Evolutionary conservation across 1,284 basidiomycete species (phyloP).

Genomic region (Ceratobasidium sp.): DNA sequence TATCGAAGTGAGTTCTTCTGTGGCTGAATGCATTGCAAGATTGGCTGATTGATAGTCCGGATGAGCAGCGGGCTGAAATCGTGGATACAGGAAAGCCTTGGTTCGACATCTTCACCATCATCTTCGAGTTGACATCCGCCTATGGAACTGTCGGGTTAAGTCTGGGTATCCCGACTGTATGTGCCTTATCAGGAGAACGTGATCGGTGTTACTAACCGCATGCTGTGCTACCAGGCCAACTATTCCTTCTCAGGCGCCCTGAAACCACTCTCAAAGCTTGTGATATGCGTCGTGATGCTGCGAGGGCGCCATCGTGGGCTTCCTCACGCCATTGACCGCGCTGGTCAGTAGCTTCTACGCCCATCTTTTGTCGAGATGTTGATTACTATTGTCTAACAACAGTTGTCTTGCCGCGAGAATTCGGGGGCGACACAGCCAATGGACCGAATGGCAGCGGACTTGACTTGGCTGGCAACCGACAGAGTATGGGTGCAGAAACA

Average conservation of each 20-base stretch:
- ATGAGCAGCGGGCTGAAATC: slow-evolving; percentile 65
- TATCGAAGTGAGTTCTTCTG: slow-evolving; percentile 70
- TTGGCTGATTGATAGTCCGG: slow-evolving; percentile 3
- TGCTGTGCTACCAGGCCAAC: slow-evolving; percentile 62
- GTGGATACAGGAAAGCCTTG: slow-evolving; percentile 63
- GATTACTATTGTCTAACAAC: slow-evolving; percentile 2
- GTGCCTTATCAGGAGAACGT: slow-evolving; percentile 45
- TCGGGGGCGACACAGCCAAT: not conserved
- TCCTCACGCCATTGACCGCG: slow-evolving; percentile 52
- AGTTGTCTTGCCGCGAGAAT: slow-evolving; percentile 40
- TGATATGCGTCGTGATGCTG: slow-evolving; percentile 88
- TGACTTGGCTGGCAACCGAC: slow-evolving; percentile 13
- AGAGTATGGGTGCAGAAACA: slow-evolving; percentile 14
- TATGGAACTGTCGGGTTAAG: slow-evolving; percentile 93
- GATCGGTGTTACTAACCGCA: not conserved
- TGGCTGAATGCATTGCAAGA: slow-evolving; percentile 9
- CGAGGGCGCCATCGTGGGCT: slow-evolving; percentile 89
- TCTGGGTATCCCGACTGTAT: slow-evolving; percentile 61
- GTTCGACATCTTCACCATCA: slow-evolving; percentile 83
- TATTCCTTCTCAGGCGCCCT: slow-evolving; percentile 86
- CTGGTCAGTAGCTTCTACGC: slow-evolving; percentile 22
- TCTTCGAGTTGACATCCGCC: slow-evolving; percentile 89
- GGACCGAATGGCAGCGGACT: slow-evolving; percentile 6
- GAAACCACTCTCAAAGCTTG: slow-evolving; percentile 84
- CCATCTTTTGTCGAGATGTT: not conserved